Conservation (phyloP, 306 rosid species). For the Leucaena leucocephala region DNA sequence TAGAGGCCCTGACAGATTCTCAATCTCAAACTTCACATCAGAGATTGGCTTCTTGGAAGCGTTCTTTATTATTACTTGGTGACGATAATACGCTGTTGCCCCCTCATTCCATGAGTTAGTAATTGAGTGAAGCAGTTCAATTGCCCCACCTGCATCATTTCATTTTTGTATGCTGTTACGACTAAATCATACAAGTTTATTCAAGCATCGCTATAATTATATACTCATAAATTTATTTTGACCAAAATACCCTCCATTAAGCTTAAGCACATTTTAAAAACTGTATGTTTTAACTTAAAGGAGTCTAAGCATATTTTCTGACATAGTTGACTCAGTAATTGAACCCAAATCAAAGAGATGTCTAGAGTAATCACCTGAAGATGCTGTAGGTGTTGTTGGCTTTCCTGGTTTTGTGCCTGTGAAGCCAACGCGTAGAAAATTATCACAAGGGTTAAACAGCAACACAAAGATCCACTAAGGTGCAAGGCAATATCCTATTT, state of each 20-base stretch:
- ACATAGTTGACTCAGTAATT: no score
- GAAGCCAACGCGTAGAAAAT: conserved; percentile 17
- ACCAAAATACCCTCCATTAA: no score
- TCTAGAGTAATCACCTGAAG: conserved; percentile 2
- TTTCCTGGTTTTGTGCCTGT: conserved; percentile 38
- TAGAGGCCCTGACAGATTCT: conserved; percentile 64
- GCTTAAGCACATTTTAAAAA: no score
- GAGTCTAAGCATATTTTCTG: no score
- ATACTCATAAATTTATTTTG: no score
- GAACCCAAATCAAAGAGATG: background rate
- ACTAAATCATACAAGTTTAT: background rate
- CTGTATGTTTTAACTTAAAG: no score
- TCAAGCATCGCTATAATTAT: background rate
- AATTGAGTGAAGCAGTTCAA: conserved; percentile 71
- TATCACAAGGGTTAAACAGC: background rate
- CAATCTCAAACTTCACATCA: conserved; percentile 54
- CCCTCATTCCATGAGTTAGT: conserved; percentile 62
- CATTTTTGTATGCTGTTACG: background rate
- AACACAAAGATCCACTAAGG: background rate
- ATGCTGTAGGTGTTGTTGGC: conserved; percentile 14
- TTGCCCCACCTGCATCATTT: conserved; percentile 48
- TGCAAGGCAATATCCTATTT: background rate
- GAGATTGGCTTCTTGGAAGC: conserved; percentile 63
- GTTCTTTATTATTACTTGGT: conserved; percentile 77
- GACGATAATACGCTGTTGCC: conserved; percentile 56